Percentiles rank a stretch among this genome's conserved stretches.
These are phyloP conservation scores for Aspergillus melleus DNA, from an alignment of 2,329 filamentous ascomycete genomes.

Conservation along the genomic window DNA sequence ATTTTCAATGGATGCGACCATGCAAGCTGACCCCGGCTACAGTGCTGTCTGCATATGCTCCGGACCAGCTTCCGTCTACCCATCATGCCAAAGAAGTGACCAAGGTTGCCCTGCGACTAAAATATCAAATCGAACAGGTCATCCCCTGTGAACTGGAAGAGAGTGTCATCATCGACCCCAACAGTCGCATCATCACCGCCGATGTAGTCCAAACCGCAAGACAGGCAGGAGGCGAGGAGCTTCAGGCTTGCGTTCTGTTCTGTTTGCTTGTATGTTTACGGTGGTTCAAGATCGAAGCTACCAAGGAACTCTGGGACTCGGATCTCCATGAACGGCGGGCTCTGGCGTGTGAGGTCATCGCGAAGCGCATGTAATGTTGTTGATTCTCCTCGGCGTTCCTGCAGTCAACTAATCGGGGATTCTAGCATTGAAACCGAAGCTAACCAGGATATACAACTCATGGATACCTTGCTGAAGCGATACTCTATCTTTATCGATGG, in stretches of 20 bases:
- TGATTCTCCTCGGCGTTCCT: background rate
- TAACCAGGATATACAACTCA: constrained; percentile 73
- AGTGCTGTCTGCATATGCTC: constrained; percentile 46
- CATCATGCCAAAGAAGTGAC: constrained; percentile 80
- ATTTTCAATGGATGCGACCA: constrained; percentile 13
- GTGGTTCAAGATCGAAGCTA: constrained; percentile 78
- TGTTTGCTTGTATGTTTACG: constrained; percentile 72
- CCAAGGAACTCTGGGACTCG: constrained; percentile 86
- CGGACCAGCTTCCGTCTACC: constrained; percentile 55
- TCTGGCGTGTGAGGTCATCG: constrained; percentile 84
- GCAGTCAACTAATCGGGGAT: background rate
- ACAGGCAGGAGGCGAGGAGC: constrained; percentile 74
- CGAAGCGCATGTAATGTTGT: constrained; percentile 63
- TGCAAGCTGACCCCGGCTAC: constrained; percentile 13
- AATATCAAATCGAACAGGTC: constrained; percentile 84
- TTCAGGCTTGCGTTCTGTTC: constrained; percentile 79
- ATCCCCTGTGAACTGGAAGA: constrained; percentile 88
- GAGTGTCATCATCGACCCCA: constrained; percentile 70
- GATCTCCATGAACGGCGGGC: constrained; percentile 78
- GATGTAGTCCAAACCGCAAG: constrained; percentile 78
- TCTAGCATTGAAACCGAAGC: constrained; percentile 80
- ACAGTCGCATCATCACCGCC: constrained; percentile 80
- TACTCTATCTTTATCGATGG: constrained; percentile 79
- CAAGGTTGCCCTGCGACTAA: constrained; percentile 83
- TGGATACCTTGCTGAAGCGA: constrained; percentile 78